Evolutionary conservation across 2,329 filamentous ascomycete genomes (phyloP).

Genomic region (Fusarium sarcochroum): DNA sequence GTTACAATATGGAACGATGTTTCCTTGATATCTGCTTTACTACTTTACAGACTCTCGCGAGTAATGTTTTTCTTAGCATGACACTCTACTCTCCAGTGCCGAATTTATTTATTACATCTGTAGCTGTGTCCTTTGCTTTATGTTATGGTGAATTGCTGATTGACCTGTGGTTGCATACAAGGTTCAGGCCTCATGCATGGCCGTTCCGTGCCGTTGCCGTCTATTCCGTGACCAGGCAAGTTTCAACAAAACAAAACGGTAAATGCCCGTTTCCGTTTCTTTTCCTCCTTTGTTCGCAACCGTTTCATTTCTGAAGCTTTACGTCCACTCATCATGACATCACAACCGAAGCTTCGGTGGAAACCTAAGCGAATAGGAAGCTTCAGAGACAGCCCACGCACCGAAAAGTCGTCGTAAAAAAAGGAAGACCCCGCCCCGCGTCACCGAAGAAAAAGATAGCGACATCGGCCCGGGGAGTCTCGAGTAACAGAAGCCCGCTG

Average conservation of each 20-base stretch:
- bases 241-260: not conserved
- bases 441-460: constrained; percentile 24
- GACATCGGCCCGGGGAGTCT: constrained; percentile 43
- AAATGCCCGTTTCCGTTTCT: constrained; percentile 12
- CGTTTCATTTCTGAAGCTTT: not conserved
- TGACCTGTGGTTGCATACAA: too few relatives aligned
- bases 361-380: constrained; percentile 32
- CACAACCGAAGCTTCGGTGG: constrained; percentile 10
- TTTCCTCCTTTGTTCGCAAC: not conserved
- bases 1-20: constrained; percentile 10
- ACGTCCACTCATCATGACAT: constrained; percentile 35
- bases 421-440: constrained; percentile 38
- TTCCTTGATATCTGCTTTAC: constrained; percentile 13
- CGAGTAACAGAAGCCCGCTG: too few relatives aligned
- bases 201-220: not conserved
- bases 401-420: not conserved
- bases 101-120: not conserved
- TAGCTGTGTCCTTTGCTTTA: not conserved
- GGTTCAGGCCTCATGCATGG: not conserved
- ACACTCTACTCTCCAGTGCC: constrained; percentile 31
- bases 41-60: constrained; percentile 30
- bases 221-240: too few relatives aligned
- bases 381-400: constrained; percentile 15
- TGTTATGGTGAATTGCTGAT: too few relatives aligned
- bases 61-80: constrained; percentile 24